Conservation (phyloP, 805 yeast species). For the Martiniozyma abietophila region DNA sequence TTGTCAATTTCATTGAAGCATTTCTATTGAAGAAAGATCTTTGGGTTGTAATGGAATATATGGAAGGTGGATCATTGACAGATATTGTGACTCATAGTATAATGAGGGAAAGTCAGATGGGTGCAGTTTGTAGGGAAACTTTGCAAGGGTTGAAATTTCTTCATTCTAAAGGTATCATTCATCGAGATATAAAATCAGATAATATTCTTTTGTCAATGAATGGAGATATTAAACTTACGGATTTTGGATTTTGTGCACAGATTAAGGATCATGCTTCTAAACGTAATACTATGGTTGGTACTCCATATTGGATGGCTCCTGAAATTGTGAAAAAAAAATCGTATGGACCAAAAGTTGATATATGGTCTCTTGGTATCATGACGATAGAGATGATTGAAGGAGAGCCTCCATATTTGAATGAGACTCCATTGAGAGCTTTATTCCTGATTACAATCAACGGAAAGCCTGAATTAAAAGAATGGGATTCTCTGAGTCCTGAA, state of each 20-base stretch:
- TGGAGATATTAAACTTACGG: constrained; percentile 91
- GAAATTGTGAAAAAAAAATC: constrained; percentile 75
- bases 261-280: constrained; percentile 63
- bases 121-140: constrained; percentile 90
- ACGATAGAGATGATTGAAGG: constrained; percentile 83
- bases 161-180: constrained; percentile 89
- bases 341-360: constrained; percentile 74
- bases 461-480: constrained; percentile 63
- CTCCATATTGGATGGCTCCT: constrained; percentile 90
- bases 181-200: constrained; percentile 93
- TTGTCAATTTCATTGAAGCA: constrained; percentile 89
- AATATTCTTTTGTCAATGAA: constrained; percentile 73
- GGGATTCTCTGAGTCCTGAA: constrained; percentile 61
- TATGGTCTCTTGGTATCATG: constrained; percentile 81
- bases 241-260: constrained; percentile 69
- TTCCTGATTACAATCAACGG: constrained; percentile 75
- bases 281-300: constrained; percentile 81
- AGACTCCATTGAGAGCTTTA: constrained; percentile 68
- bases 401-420: constrained; percentile 77
- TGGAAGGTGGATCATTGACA: constrained; percentile 97
- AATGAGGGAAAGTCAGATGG: constrained; percentile 91
- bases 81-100: constrained; percentile 86
- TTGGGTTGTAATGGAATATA: constrained; percentile 98
- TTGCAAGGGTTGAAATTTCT: constrained; percentile 76
- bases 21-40: constrained; percentile 68